Base-by-base conservation (phyloP, 2,329 filamentous ascomycete species). In the Nemania bipapillata region DNA sequence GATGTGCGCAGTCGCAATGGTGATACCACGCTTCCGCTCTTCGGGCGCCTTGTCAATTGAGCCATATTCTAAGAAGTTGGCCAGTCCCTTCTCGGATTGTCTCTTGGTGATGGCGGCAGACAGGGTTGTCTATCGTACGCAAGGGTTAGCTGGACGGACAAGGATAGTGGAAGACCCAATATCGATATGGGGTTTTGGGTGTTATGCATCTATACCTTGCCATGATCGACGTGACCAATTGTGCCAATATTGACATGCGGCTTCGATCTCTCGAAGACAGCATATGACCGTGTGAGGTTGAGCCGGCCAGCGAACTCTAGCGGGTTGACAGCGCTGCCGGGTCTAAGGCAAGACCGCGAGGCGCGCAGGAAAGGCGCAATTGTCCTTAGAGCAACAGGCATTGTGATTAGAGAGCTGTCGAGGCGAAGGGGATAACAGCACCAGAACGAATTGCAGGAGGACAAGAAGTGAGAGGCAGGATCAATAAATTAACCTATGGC, bases 241-340 rank as follows among this genome's bases (percentile, higher is more conserved):
- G 96, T 99, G 92, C 96, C 96, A 79, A 99, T 96, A 86, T 99
- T 99, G 74, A 99, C 95, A 82, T 99, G 96, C 68, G 96, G 96
- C 88, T 99, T 99, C 80, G 86, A 90, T 80, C 96, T 90, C 87
- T 96, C 90, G 80, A 92, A 99, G 66, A 86, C 86, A 70, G 89
- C 89, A 76, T 91, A 91, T 79, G 85, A 85, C 75, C 89, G 86
- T 79, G 87, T 86, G 77, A 90, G 83, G 82, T 89, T 90, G 78
- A 91, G 84, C 78, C 86, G 86, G 77, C 91, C 81, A 72, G 88
- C 87, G 77, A 87, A 87, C 82, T 94, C 92, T 75, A 97, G 86
- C 61, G 94, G 92, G 84, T 92, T 95, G 79, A 88, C 83, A 75
- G 86, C 85, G 80, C 86, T 89, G 80, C 89, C 87, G 77, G 88